These are phyloP conservation scores for Schoenoplectus tabernaemontani DNA, from an alignment of 202 grass and related monocot genomes.

Conservation along the genomic window DNA sequence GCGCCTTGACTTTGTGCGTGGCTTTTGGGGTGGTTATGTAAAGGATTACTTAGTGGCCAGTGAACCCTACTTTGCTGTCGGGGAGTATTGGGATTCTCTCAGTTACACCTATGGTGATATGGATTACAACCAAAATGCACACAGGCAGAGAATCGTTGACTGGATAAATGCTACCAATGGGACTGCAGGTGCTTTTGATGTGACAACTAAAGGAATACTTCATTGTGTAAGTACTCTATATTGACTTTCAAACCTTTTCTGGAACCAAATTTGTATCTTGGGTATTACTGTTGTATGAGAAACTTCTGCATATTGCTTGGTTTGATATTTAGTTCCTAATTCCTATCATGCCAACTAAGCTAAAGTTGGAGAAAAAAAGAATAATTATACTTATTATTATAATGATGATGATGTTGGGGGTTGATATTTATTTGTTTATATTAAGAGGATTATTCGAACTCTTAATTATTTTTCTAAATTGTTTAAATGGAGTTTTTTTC, in stretches of 20 bases:
- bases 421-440: neutral
- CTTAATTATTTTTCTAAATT: too few species aligned
- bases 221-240: conserved; percentile 55
- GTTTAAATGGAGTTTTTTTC: too few species aligned
- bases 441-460: neutral
- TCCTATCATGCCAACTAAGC: neutral
- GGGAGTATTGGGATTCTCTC: conserved; percentile 98
- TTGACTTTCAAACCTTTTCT: neutral
- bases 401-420: neutral
- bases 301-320: neutral
- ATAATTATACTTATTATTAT: neutral
- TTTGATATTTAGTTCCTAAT: neutral
- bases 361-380: neutral
- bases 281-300: neutral
- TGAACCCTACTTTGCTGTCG: conserved; percentile 84
- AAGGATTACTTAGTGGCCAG: conserved; percentile 91
- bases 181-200: conserved; percentile 88
- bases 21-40: conserved; percentile 99
- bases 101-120: conserved; percentile 97
- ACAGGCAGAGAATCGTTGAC: conserved; percentile 93
- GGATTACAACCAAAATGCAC: conserved; percentile 98
- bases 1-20: conserved; percentile 96
- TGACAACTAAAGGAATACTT: conserved; percentile 97
- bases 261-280: neutral
- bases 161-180: conserved; percentile 97